Conservation (phyloP, 257 asterid species). For the Plantago elongata region DNA sequence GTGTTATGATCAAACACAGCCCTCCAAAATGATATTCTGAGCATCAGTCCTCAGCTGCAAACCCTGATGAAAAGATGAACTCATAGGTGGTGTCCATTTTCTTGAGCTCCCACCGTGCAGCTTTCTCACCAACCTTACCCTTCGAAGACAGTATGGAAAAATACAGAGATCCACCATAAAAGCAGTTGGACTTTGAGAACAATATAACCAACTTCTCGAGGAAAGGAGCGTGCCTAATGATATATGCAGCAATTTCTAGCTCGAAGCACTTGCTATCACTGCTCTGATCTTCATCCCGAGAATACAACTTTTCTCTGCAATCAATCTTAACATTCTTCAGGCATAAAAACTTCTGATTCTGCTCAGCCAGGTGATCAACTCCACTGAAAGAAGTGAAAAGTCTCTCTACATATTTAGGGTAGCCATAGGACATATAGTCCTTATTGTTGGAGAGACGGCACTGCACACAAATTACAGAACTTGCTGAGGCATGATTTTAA, state of each 20-base stretch:
- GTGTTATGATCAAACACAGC: background rate
- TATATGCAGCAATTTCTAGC: background rate
- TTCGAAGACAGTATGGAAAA: background rate
- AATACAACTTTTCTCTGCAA: background rate
- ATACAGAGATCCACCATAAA: background rate
- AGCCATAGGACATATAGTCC: background rate
- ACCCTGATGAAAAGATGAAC: background rate
- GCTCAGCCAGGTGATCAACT: background rate
- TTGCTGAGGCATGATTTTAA: background rate
- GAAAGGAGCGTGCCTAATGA: background rate
- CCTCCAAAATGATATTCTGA: background rate
- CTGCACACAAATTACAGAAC: background rate
- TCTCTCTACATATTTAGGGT: background rate
- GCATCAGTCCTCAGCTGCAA: background rate
- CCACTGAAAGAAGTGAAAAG: background rate
- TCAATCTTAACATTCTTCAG: conserved; percentile 1
- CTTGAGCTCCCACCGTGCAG: background rate
- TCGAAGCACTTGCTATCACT: background rate
- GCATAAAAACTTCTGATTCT: background rate
- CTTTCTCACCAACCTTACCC: background rate
- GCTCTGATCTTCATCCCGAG: background rate
- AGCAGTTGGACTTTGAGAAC: background rate
- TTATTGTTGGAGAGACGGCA: background rate
- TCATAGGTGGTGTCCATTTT: background rate
- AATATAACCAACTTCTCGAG: conserved; percentile 2